phyloP scores from a whole-genome alignment of 441 rosid genomes.

The Macaranga tanarius region DNA sequence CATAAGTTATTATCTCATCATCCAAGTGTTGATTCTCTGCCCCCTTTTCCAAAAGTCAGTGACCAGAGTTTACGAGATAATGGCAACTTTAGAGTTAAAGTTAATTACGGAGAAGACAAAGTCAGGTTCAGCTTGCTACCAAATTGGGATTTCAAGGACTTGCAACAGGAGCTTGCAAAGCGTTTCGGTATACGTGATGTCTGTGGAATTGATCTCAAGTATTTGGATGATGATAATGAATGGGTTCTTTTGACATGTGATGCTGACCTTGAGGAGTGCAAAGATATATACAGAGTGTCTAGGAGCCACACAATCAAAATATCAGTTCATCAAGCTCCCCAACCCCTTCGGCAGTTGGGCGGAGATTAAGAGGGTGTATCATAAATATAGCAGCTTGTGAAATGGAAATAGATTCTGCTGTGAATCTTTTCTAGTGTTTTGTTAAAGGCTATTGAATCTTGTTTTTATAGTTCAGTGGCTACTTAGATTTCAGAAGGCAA shows the following conservation, averaged over 20 bases:
- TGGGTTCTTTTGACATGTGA: conserved; percentile 96
- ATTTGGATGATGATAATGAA: conserved; percentile 80
- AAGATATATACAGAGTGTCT: conserved; percentile 55
- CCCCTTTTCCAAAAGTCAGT: conserved; percentile 34
- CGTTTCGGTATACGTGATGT: conserved; percentile 56
- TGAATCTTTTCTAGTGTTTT: conserved; percentile 15
- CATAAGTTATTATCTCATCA: conserved; percentile 49
- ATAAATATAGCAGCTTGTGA: conserved; percentile 7
- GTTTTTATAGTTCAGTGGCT: conserved; percentile 11
- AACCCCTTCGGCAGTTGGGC: conserved; percentile 29
- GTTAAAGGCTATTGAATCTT: conserved; percentile 17
- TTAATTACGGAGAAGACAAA: conserved; percentile 40
- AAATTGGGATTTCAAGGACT: conserved; percentile 36
- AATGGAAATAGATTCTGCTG: conserved; percentile 16
- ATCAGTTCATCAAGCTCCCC: conserved; percentile 46
- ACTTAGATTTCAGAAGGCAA: neutral
- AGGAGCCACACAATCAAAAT: conserved; percentile 56
- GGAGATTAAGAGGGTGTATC: conserved; percentile 13
- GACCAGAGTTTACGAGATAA: neutral
- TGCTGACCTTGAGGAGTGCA: conserved; percentile 89
- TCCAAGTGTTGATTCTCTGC: conserved; percentile 37
- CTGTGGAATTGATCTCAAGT: conserved; percentile 59
- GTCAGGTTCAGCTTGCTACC: conserved; percentile 43
- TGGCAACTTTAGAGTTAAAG: conserved; percentile 31
- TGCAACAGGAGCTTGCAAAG: conserved; percentile 40